Conservation (phyloP, 2,329 filamentous ascomycete genomes). For the Zymoseptoria tritici region DNA sequence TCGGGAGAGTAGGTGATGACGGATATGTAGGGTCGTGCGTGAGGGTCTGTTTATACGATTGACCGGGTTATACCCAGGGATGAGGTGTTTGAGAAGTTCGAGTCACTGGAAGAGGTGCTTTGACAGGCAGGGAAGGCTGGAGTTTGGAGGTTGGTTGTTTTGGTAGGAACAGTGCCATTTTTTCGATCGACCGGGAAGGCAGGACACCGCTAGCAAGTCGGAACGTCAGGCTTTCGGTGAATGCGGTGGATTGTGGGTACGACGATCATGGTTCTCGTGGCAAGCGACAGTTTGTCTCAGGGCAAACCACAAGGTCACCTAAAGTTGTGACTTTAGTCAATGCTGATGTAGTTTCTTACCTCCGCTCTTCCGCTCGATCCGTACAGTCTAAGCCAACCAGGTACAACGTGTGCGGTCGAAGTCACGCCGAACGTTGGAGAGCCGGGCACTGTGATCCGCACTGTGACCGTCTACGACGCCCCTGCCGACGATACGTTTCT, state of each 20-base stretch:
- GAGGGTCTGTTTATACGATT: neutral
- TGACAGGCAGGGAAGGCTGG: neutral
- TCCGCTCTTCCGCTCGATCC: too few relatives aligned
- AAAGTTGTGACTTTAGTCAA: neutral
- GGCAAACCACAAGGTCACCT: neutral
- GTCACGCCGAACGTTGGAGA: too few relatives aligned
- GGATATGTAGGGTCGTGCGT: neutral
- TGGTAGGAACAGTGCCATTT: neutral
- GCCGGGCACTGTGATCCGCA: too few relatives aligned
- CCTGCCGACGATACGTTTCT: too few relatives aligned
- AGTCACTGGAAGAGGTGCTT: neutral
- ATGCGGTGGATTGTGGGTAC: neutral
- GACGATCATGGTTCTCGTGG: neutral
- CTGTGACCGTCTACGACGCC: too few relatives aligned
- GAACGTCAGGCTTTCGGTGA: neutral
- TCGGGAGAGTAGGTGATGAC: neutral
- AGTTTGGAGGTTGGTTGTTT: neutral
- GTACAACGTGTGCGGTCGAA: too few relatives aligned
- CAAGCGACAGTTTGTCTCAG: neutral
- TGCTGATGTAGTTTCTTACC: neutral
- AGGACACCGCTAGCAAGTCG: neutral
- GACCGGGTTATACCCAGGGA: neutral
- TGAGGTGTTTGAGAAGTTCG: neutral
- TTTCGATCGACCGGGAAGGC: neutral
- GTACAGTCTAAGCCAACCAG: too few relatives aligned